These are phyloP conservation scores for Sugiyamaella chiloensis DNA, from an alignment of 805 yeast genomes.

Conservation along the genomic window DNA sequence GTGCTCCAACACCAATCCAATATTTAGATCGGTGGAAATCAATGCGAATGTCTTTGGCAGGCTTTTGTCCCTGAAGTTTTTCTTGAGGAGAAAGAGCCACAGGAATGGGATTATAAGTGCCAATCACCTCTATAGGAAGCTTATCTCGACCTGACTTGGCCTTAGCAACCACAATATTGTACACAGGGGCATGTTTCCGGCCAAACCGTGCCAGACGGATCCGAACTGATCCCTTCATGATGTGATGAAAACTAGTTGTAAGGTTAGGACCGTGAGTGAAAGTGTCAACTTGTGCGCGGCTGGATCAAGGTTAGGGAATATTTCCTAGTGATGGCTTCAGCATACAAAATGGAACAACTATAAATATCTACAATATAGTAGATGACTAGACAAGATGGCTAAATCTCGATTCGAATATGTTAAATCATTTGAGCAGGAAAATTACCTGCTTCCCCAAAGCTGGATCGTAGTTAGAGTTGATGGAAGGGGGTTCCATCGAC, in stretches of 20 bases:
- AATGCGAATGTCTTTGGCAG: constrained; percentile 73
- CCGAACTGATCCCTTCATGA: constrained; percentile 69
- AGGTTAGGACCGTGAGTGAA: background rate
- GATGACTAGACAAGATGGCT: too few species aligned
- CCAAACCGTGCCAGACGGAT: constrained; percentile 94
- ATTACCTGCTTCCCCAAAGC: constrained; percentile 69
- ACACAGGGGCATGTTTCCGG: constrained; percentile 78
- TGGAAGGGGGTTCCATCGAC: constrained; percentile 90
- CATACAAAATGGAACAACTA: too few species aligned
- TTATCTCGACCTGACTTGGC: constrained; percentile 74
- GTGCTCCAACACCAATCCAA: constrained; percentile 98
- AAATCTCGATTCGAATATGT: constrained; percentile 72
- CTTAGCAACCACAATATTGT: constrained; percentile 87
- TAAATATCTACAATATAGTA: too few species aligned
- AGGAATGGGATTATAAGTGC: constrained; percentile 87
- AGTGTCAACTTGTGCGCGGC: too few species aligned
- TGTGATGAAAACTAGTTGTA: background rate
- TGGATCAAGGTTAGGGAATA: too few species aligned
- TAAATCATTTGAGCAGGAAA: constrained; percentile 71
- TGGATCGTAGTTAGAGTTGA: constrained; percentile 83
- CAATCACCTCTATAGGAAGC: constrained; percentile 90
- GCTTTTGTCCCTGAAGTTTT: constrained; percentile 50
- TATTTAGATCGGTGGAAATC: constrained; percentile 89
- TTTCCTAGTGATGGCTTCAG: too few species aligned
- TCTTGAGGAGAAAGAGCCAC: constrained; percentile 63